Conservation (phyloP, 2,329 filamentous ascomycete genomes). For the Thielaviopsis musarum region DNA sequence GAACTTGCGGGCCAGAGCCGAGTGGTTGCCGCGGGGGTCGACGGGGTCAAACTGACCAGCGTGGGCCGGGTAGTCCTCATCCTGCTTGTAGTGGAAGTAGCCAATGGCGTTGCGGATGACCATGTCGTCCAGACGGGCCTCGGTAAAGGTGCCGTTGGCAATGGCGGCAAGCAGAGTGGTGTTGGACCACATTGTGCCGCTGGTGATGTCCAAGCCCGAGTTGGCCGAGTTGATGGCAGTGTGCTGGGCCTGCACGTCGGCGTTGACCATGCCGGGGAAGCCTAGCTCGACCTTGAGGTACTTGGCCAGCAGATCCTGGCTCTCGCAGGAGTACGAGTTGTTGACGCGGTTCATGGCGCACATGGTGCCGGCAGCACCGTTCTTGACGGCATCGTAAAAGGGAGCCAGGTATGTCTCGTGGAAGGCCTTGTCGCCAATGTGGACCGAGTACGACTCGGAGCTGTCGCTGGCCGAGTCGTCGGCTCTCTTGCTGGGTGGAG, state of each 20-base stretch:
- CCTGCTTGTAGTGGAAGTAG: constrained; percentile 33
- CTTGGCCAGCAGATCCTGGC: constrained; percentile 49
- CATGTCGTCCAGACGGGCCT: constrained; percentile 29
- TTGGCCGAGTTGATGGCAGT: constrained; percentile 42
- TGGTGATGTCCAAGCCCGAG: constrained; percentile 55
- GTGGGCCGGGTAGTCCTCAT: constrained; percentile 26
- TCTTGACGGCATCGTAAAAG: constrained; percentile 49
- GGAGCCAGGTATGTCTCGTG: constrained; percentile 53
- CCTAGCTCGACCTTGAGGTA: constrained; percentile 46
- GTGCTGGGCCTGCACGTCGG: constrained; percentile 53
- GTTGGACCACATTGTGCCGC: constrained; percentile 49
- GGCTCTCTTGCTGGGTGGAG: constrained; percentile 17
- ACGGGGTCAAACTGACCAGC: constrained; percentile 32
- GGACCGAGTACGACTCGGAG: constrained; percentile 38
- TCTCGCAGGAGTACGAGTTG: constrained; percentile 53
- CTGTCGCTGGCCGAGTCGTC: constrained; percentile 42
- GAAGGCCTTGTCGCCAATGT: constrained; percentile 44
- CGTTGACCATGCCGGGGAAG: constrained; percentile 48
- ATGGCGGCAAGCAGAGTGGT: constrained; percentile 29
- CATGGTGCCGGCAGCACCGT: constrained; percentile 40
- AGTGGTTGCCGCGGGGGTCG: constrained; percentile 26
- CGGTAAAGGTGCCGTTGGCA: constrained; percentile 28
- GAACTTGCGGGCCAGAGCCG: constrained; percentile 33
- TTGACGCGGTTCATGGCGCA: constrained; percentile 56
- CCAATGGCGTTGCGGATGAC: constrained; percentile 35